These are phyloP conservation scores for Zygosaccharomyces sapae DNA, from an alignment of 1,139 yeast genomes.

Conservation along the genomic window DNA sequence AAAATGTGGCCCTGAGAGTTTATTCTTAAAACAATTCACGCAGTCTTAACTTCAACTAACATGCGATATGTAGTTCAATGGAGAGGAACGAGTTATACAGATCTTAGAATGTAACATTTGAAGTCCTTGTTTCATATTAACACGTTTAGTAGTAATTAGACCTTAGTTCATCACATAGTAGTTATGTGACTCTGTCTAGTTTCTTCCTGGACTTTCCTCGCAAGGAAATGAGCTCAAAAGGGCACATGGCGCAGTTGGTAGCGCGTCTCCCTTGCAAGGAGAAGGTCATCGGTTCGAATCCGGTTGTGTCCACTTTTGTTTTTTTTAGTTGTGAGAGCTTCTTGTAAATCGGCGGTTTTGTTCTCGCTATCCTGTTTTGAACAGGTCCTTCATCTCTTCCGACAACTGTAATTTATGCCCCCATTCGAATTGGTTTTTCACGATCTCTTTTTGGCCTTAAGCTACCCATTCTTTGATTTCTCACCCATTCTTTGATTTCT, in stretches of 20 bases:
- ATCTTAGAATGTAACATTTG: not conserved
- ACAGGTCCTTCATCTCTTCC: not conserved
- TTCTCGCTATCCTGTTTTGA: not conserved
- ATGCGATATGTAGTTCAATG: not conserved
- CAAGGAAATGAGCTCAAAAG: constrained; percentile 8
- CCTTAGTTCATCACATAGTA: not conserved
- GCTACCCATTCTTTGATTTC: not conserved
- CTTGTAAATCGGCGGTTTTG: not conserved
- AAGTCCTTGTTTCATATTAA: not conserved
- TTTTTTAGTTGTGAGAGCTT: constrained; percentile 7
- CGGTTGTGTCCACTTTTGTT: constrained; percentile 29
- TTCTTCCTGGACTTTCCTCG: not conserved
- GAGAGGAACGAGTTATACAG: not conserved
- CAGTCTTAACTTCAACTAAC: not conserved
- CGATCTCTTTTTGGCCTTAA: not conserved
- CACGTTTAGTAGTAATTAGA: not conserved
- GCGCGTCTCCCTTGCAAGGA: constrained; percentile 36
- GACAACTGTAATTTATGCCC: not conserved
- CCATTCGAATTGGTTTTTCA: not conserved
- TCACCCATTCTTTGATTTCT: too few species aligned
- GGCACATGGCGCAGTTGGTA: constrained; percentile 36
- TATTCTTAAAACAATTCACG: not conserved
- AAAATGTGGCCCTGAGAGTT: not conserved
- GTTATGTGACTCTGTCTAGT: not conserved
- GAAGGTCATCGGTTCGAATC: constrained; percentile 36